Evolutionary conservation across 2,329 filamentous ascomycete species (phyloP), one percentile per base, ranked within the genome.

Genomic region (Verticillium zaregamsianum): DNA sequence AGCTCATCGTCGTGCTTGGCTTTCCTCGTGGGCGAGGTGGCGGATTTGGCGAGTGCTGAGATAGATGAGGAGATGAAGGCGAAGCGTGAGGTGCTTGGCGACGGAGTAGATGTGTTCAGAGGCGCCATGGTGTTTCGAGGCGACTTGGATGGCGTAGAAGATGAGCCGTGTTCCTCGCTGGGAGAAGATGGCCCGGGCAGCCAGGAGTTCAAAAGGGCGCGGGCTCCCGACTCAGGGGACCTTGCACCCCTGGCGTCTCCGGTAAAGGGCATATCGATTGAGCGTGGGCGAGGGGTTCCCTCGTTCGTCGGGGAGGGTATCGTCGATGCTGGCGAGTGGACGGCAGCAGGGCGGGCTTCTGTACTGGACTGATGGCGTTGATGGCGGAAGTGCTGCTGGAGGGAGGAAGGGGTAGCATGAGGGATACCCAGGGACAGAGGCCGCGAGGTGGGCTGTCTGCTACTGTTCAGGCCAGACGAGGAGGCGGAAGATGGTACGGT

Each of bases 1-100:
- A 87, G 77, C 62, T 86, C 83, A 63, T 88, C 85, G 15, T 59
- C 32, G 57, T 57, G 23, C 59, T 61, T 25, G 62, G 66, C 28
- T 64, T 70, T 4, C 66, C 58, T 1, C 63, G 70, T 55, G 15
- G 68, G 58, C 15, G 70, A 59, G 28, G 71, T 71, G 31, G 69
- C 73, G 39, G 77, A 70, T 31, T 77, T 75, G 5, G 74, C 79
- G 55, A 82, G 70, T 12, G 79, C 74, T 5, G 80, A 76, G 70
- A 82, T 74, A 58, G 78, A 76, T 3, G 80, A 78, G 2, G 77
- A 71, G 55, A 84, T 71, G 65, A 83, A 80, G 45, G 77, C 76
- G 63, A 83, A 77, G 35, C 76, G 80, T 52, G 77, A 80, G 55
- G 68, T 67, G n/a, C 62, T 69, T 28, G 71, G 68, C 45, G 66